Percentiles rank a stretch among this genome's conserved stretches.
These are phyloP conservation scores for Magnaporthales sp. DNA, from an alignment of 2,329 filamentous ascomycete genomes.

Conservation along the genomic window DNA sequence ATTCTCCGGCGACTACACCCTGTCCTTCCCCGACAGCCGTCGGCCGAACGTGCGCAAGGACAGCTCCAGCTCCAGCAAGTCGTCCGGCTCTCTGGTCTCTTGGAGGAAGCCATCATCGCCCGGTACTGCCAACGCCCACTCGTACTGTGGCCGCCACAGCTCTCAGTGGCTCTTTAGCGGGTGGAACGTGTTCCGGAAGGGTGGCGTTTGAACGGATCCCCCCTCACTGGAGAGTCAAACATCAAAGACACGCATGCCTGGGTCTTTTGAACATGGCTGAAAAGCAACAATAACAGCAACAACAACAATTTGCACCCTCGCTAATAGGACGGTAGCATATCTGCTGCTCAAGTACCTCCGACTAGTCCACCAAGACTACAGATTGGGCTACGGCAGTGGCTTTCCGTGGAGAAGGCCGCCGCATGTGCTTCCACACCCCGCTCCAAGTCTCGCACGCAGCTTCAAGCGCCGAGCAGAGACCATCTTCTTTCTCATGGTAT, in stretches of 20 bases:
- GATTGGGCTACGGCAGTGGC: not conserved
- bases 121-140: constrained; percentile 16
- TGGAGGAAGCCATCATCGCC: constrained; percentile 3
- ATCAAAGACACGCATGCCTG: not conserved
- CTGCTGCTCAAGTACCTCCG: not conserved
- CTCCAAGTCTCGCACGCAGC: not conserved
- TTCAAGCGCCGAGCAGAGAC: not conserved
- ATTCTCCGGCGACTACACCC: not conserved
- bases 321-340: not conserved
- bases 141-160: constrained; percentile 15
- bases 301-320: not conserved
- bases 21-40: not conserved
- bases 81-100: not conserved
- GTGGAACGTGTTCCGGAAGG: constrained; percentile 10
- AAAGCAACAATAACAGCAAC: not conserved
- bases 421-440: not conserved
- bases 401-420: not conserved
- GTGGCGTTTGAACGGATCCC: not conserved
- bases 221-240: not conserved
- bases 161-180: constrained; percentile 17
- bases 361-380: not conserved
- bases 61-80: constrained; percentile 3
- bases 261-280: not conserved
- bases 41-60: not conserved
- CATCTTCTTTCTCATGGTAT: not conserved